phyloP scores from a whole-genome alignment of 1,139 yeast species.

The Chernovozyma sophiae-reginae region DNA sequence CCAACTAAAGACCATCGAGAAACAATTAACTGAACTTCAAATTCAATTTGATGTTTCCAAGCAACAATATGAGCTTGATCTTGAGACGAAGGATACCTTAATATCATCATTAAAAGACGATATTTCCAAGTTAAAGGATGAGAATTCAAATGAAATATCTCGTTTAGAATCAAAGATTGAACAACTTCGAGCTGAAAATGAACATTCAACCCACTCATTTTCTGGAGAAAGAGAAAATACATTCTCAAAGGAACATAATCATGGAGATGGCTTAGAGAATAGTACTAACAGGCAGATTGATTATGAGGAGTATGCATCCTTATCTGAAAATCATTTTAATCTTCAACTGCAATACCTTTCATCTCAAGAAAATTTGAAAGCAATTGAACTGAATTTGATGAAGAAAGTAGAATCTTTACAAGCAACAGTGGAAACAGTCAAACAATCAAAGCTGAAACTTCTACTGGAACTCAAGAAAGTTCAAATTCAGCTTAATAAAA shows the following conservation, averaged over 20 bases:
- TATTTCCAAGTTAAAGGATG: constrained; percentile 27
- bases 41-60: constrained; percentile 39
- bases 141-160: constrained; percentile 41
- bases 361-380: constrained; percentile 65
- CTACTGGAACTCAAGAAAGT: constrained; percentile 26
- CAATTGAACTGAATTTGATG: constrained; percentile 52
- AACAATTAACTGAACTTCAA: constrained; percentile 34
- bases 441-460: constrained; percentile 27
- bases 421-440: constrained; percentile 30
- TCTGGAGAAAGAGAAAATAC: constrained; percentile 20
- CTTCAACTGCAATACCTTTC: constrained; percentile 64
- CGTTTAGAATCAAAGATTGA: constrained; percentile 51
- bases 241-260: constrained; percentile 41
- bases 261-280: constrained; percentile 16
- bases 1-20: constrained; percentile 23
- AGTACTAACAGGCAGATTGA: constrained; percentile 12
- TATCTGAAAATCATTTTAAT: constrained; percentile 41
- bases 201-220: constrained; percentile 11
- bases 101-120: constrained; percentile 27
- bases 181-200: constrained; percentile 28
- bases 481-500: constrained; percentile 17
- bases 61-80: constrained; percentile 33
- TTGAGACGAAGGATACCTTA: constrained; percentile 24
- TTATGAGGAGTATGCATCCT: constrained; percentile 36
- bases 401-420: constrained; percentile 45